A percentile compares a stretch with the other conserved stretches of the same genome.
Evolutionary conservation across 257 asterid species (phyloP).

Genomic region (Rubia yunnanensis): DNA sequence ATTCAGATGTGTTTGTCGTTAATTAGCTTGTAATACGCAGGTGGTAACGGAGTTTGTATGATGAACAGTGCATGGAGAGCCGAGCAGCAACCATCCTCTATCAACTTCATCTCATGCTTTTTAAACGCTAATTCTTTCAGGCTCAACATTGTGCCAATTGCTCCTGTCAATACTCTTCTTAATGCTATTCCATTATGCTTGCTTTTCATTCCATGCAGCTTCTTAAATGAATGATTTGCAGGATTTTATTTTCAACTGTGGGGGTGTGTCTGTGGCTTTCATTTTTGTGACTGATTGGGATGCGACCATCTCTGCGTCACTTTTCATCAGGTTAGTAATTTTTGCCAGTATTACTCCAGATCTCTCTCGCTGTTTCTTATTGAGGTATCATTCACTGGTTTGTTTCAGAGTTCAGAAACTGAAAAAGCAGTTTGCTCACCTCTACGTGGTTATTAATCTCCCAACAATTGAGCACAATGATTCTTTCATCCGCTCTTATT

Average conservation of each 20-base stretch:
- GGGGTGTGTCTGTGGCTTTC: constrained; percentile 85
- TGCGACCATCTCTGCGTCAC: constrained; percentile 21
- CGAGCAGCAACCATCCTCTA: constrained; percentile 71
- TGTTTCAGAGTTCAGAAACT: constrained; percentile 56
- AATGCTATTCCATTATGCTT: neutral
- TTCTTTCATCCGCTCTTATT: constrained; percentile 53
- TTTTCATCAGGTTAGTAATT: constrained; percentile 50
- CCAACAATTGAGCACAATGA: constrained; percentile 76
- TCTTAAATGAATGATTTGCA: constrained; percentile 30
- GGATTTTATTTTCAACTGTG: constrained; percentile 94
- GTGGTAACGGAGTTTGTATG: constrained; percentile 69
- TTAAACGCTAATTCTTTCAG: constrained; percentile 64
- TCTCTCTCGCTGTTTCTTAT: constrained; percentile 1
- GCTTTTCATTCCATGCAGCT: neutral
- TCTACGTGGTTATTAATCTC: constrained; percentile 75
- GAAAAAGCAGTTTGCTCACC: constrained; percentile 73
- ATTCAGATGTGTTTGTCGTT: constrained; percentile 5
- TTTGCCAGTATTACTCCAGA: neutral
- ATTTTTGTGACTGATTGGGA: constrained; percentile 66
- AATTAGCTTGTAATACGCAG: constrained; percentile 24
- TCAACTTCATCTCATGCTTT: constrained; percentile 70
- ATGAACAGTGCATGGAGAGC: constrained; percentile 78
- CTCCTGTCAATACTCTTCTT: constrained; percentile 52
- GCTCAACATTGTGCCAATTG: constrained; percentile 55
- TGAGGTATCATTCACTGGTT: constrained; percentile 14